Percentiles rank a stretch among this genome's conserved stretches.
These are phyloP conservation scores for Thraustochytrium sp. DNA, from an alignment of 352 stramenopile species.

Conservation along the genomic window DNA sequence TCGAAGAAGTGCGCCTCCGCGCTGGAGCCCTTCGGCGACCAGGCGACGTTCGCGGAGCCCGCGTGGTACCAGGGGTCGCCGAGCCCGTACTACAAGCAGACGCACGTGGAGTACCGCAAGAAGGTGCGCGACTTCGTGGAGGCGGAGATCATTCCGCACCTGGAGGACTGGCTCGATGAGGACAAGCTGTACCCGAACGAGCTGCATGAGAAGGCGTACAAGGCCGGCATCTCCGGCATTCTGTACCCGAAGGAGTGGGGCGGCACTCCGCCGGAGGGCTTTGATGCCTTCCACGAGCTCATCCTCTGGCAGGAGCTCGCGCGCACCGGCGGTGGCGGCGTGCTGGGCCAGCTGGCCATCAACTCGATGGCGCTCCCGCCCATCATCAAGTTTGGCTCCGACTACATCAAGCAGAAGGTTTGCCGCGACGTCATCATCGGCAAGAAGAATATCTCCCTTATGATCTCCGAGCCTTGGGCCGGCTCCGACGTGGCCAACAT, in stretches of 20 bases:
- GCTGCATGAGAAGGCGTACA: constrained; percentile 65
- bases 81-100: constrained; percentile 60
- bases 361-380: constrained; percentile 60
- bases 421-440: constrained; percentile 28
- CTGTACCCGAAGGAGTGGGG: constrained; percentile 43
- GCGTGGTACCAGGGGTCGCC: constrained; percentile 40
- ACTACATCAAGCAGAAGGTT: constrained; percentile 59
- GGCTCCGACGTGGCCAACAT: constrained; percentile 75
- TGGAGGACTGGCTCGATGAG: constrained; percentile 67
- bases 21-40: constrained; percentile 35
- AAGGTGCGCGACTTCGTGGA: constrained; percentile 74
- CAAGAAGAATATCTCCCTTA: constrained; percentile 71
- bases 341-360: constrained; percentile 42
- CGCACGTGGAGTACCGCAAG: constrained; percentile 73
- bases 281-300: constrained; percentile 44
- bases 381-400: constrained; percentile 68
- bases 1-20: not conserved
- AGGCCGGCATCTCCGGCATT: constrained; percentile 36
- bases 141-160: constrained; percentile 77
- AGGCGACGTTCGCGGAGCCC: constrained; percentile 25
- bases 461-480: constrained; percentile 72
- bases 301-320: constrained; percentile 43
- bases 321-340: constrained; percentile 22
- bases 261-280: constrained; percentile 24
- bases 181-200: constrained; percentile 74